Percentiles rank a stretch among this genome's conserved stretches.
Evolutionary conservation across 371 early-diverging fungal species (phyloP).

Genomic region (Dinochytrium kinnereticum): DNA sequence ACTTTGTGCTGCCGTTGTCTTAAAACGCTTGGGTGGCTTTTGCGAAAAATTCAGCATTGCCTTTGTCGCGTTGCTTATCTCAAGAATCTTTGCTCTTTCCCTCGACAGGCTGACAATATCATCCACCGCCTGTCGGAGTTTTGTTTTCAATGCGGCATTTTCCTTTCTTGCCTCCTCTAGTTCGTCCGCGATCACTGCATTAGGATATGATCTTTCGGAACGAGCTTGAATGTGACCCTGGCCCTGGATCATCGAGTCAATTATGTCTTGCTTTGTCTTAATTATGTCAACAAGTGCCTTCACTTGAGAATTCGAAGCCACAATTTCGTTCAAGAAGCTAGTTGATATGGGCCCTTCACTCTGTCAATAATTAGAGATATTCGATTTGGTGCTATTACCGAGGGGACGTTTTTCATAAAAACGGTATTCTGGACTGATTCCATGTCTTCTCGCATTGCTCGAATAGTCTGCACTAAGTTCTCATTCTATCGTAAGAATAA

Average conservation of each 20-base stretch:
- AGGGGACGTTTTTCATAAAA: no score
- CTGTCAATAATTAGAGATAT: no score
- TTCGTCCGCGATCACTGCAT: background rate
- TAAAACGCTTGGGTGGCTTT: background rate
- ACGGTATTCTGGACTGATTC: constrained; percentile 15
- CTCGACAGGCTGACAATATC: constrained; percentile 29
- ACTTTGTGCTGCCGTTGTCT: constrained; percentile 7
- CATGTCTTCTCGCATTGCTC: constrained; percentile 48
- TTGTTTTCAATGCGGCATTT: constrained; percentile 25
- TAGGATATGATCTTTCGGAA: background rate
- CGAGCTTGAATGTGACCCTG: background rate
- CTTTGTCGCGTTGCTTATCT: constrained; percentile 45
- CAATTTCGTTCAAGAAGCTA: constrained; percentile 2
- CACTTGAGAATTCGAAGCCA: constrained; percentile 21
- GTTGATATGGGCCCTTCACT: background rate
- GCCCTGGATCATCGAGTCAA: constrained; percentile 15
- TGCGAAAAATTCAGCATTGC: constrained; percentile 33
- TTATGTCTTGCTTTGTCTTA: constrained; percentile 27
- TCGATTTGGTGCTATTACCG: no score
- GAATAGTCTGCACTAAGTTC: constrained; percentile 25
- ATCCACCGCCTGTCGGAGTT: constrained; percentile 27
- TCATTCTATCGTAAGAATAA: background rate
- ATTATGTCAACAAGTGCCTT: constrained; percentile 21
- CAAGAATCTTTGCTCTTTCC: constrained; percentile 39
- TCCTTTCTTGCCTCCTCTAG: constrained; percentile 14